phyloP scores from a whole-genome alignment of 2,329 filamentous ascomycete genomes.

The Cytospora paraplurivora region DNA sequence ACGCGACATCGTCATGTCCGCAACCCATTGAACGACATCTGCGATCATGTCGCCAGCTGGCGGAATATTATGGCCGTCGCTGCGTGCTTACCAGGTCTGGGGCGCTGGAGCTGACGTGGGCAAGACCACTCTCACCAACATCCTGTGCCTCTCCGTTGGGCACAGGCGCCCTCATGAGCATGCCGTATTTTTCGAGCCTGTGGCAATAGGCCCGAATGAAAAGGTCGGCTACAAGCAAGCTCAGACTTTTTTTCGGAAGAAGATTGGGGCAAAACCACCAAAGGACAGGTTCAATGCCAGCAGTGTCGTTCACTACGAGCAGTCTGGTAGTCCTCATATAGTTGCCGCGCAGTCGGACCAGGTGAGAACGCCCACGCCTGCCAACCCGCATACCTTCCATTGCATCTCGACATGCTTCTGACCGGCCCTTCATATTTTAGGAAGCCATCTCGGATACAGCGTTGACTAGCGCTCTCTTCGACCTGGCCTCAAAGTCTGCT shows the following conservation, averaged over 20 bases:
- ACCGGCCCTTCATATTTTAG: not conserved
- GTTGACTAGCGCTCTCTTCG: conserved; percentile 41
- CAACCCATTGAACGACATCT: not conserved
- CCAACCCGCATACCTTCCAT: not conserved
- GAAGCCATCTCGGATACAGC: conserved; percentile 3
- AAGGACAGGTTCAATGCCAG: conserved; percentile 51
- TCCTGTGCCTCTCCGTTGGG: conserved; percentile 66
- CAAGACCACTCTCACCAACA: conserved; percentile 78
- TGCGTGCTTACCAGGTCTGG: conserved; percentile 74
- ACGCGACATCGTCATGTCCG: conserved; percentile 2
- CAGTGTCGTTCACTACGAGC: conserved; percentile 71
- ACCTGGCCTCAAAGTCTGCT: conserved; percentile 41
- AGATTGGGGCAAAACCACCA: not conserved
- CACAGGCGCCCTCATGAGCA: conserved; percentile 34
- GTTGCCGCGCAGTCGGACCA: not conserved
- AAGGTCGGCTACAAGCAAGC: conserved; percentile 60
- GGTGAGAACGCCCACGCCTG: not conserved
- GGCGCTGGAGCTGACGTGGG: conserved; percentile 84
- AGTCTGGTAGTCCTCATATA: conserved; percentile 32
- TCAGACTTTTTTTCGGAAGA: not conserved
- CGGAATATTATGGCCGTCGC: conserved; percentile 66
- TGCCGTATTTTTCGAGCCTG: conserved; percentile 74
- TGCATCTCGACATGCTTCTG: not conserved
- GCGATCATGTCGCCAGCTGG: conserved; percentile 51
- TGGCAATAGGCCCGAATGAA: conserved; percentile 71